Evolutionary conservation across 331 rosid species (phyloP).

Genomic region (Rhamnella rubrinervis): DNA sequence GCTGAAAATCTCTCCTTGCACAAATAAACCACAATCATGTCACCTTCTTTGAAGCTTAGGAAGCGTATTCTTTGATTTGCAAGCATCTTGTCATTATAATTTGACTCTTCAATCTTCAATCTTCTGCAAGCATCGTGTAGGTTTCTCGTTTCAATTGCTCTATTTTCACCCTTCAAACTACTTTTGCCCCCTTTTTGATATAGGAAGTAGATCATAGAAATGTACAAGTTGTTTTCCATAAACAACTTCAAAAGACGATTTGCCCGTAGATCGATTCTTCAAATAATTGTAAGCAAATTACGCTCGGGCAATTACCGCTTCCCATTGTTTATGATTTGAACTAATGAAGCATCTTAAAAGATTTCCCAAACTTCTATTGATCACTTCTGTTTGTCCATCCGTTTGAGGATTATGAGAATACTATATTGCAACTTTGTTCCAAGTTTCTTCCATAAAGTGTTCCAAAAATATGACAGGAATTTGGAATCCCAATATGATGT

Average conservation of each 20-base stretch:
- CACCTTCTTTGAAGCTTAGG: neutral
- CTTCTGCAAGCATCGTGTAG: neutral
- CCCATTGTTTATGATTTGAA: neutral
- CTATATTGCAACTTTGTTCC: neutral
- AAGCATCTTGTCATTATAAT: neutral
- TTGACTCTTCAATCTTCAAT: neutral
- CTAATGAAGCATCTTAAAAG: neutral
- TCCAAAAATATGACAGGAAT: neutral
- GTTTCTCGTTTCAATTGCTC: neutral
- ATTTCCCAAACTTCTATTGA: conserved; percentile 4
- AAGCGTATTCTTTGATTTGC: neutral
- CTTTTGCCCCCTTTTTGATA: neutral
- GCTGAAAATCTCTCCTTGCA: too few relatives aligned
- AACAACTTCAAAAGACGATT: neutral
- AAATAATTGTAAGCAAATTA: conserved; percentile 5
- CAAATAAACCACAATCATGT: too few relatives aligned
- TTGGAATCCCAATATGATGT: neutral
- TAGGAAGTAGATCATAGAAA: neutral
- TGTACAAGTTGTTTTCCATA: neutral
- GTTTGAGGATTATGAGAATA: neutral
- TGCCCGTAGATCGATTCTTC: neutral
- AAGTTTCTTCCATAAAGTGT: neutral
- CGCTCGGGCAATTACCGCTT: neutral
- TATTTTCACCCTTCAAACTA: neutral
- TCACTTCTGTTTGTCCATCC: neutral